Evolutionary conservation across 2,329 filamentous ascomycete genomes (phyloP).

Genomic region (Neonectria sp.): DNA sequence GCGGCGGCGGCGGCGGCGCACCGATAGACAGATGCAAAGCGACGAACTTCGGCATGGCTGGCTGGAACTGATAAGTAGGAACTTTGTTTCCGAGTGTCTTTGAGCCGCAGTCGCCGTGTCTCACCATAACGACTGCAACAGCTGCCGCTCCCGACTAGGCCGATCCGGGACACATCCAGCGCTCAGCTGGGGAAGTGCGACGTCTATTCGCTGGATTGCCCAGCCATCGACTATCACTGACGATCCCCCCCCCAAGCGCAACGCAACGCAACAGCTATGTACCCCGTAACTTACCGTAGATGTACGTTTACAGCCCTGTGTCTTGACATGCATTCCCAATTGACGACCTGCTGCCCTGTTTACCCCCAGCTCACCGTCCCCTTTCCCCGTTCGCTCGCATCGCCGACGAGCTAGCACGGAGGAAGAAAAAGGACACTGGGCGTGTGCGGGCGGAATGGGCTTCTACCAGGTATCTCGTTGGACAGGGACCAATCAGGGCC

Average conservation of each 20-base stretch:
- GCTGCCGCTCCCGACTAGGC: conserved; percentile 19
- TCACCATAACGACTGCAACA: conserved; percentile 11
- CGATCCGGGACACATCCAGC: conserved; percentile 30
- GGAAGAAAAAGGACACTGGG: neutral
- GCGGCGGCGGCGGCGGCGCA: neutral
- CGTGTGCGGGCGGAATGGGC: neutral
- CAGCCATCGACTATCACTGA: conserved; percentile 1
- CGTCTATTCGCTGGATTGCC: conserved; percentile 31
- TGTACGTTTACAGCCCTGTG: neutral
- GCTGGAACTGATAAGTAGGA: neutral
- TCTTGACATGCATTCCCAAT: neutral
- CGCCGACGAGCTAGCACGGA: neutral
- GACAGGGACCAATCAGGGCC: conserved; percentile 31
- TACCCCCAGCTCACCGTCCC: neutral
- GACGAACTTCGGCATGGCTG: neutral
- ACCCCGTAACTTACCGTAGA: neutral
- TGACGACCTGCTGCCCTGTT: neutral
- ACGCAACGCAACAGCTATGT: neutral
- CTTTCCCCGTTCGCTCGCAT: neutral
- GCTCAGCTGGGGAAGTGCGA: conserved; percentile 16
- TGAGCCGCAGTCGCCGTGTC: conserved; percentile 20
- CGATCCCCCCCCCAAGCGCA: neutral
- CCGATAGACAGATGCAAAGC: neutral
- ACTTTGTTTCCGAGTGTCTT: conserved; percentile 1
- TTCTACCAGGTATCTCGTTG: conserved; percentile 21